Conservation (phyloP, 129 eudicot genomes). For the Saposhnikovia divaricata region DNA sequence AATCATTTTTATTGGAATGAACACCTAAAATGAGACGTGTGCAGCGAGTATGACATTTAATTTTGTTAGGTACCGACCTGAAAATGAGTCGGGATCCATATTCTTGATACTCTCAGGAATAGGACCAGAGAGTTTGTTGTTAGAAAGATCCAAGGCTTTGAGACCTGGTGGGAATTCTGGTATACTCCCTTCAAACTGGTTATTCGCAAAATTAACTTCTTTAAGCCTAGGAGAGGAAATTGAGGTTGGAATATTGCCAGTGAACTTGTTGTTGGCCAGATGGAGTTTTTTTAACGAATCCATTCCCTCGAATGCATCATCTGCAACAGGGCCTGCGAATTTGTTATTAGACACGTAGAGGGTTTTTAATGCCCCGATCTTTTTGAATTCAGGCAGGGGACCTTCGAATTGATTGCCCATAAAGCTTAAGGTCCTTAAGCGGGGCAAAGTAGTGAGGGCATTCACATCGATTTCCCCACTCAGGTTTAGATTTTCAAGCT, state of each 20-base stretch:
- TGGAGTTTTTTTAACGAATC: constrained; percentile 35
- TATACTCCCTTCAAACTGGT: constrained; percentile 41
- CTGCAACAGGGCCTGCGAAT: constrained; percentile 38
- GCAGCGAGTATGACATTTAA: background rate
- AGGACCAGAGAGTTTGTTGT: constrained; percentile 56
- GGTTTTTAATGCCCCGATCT: constrained; percentile 27
- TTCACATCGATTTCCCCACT: constrained; percentile 33
- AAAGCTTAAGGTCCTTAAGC: constrained; percentile 37
- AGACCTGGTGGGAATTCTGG: constrained; percentile 30
- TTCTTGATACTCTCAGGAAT: constrained; percentile 24
- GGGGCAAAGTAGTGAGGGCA: constrained; percentile 20
- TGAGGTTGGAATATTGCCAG: constrained; percentile 42
- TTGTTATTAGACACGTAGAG: constrained; percentile 34
- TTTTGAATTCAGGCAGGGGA: constrained; percentile 34
- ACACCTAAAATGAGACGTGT: background rate
- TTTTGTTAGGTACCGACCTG: background rate
- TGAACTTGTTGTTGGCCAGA: constrained; percentile 40
- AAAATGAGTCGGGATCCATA: background rate
- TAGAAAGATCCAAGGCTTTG: constrained; percentile 27
- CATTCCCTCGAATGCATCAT: constrained; percentile 48
- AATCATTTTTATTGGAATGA: background rate
- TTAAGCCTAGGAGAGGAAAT: constrained; percentile 26
- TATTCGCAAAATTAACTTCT: constrained; percentile 29
- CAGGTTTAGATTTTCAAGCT: constrained; percentile 41
- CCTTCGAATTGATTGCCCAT: constrained; percentile 47